phyloP scores from a whole-genome alignment of 768 basidiomycete genomes.

The Cytidiella melzeri region DNA sequence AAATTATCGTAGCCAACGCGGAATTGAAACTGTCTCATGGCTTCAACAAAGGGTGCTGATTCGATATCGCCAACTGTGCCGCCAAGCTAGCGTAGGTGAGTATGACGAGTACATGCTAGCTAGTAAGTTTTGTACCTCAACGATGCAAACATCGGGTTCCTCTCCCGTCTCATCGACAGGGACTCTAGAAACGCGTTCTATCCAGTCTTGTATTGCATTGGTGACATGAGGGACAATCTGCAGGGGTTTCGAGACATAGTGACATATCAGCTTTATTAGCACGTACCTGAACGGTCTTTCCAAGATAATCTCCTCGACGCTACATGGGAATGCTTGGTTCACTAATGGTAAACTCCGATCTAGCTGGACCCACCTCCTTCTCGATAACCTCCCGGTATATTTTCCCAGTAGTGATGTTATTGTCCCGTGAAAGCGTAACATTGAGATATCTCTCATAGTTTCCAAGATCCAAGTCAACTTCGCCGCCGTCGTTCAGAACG shows the following conservation, averaged over 20 bases:
- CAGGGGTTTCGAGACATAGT: too few relatives aligned
- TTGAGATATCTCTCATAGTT: slow-evolving; percentile 99
- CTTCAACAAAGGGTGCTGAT: slow-evolving; percentile 95
- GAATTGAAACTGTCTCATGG: slow-evolving; percentile 99
- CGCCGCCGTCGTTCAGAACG: slow-evolving; percentile 96
- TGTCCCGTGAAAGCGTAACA: slow-evolving; percentile 88
- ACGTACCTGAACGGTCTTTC: slow-evolving; percentile 91
- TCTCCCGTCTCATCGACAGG: slow-evolving; percentile 93
- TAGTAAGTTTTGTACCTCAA: slow-evolving; percentile 59
- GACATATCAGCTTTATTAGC: not conserved
- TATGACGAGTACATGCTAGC: not conserved
- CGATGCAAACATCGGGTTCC: slow-evolving; percentile 93
- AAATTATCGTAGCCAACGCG: slow-evolving; percentile 96
- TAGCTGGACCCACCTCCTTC: slow-evolving; percentile 64
- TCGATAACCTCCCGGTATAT: slow-evolving; percentile 97
- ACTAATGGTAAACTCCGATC: not conserved
- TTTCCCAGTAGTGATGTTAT: slow-evolving; percentile 99
- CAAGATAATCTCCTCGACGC: slow-evolving; percentile 85
- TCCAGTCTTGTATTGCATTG: slow-evolving; percentile 98
- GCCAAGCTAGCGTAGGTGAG: slow-evolving; percentile 59
- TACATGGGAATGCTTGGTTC: slow-evolving; percentile 22
- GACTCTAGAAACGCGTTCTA: slow-evolving; percentile 88
- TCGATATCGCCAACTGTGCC: slow-evolving; percentile 99
- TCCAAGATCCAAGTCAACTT: slow-evolving; percentile 95
- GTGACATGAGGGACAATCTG: slow-evolving; percentile 96